phyloP scores from a whole-genome alignment of 2,329 filamentous ascomycete species.

The Apiospora arundinis region DNA sequence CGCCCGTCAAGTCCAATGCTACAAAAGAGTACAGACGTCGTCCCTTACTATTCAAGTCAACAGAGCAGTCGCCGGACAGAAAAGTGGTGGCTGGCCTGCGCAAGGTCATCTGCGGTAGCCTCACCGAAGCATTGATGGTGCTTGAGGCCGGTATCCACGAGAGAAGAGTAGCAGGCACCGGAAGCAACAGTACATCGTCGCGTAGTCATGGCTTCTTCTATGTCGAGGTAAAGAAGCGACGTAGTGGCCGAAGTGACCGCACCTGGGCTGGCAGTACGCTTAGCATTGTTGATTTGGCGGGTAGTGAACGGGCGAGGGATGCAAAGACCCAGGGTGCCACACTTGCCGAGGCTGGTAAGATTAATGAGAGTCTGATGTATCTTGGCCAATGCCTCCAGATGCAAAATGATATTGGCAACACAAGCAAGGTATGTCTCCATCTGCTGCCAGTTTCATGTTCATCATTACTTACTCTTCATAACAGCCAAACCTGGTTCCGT shows the following conservation, averaged over 20 bases:
- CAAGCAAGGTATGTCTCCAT: slow-evolving; percentile 66
- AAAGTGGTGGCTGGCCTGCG: slow-evolving; percentile 92
- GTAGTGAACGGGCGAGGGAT: slow-evolving; percentile 89
- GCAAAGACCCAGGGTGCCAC: slow-evolving; percentile 94
- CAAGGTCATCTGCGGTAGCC: slow-evolving; percentile 84
- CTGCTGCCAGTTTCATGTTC: neutral
- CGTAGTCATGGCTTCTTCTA: slow-evolving; percentile 96
- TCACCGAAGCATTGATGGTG: slow-evolving; percentile 86
- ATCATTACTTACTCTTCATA: neutral
- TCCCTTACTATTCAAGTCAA: slow-evolving; percentile 88
- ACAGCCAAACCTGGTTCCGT: slow-evolving; percentile 76
- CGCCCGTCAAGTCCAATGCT: slow-evolving; percentile 61
- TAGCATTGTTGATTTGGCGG: slow-evolving; percentile 90
- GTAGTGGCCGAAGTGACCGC: slow-evolving; percentile 52
- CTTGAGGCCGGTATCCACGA: slow-evolving; percentile 89
- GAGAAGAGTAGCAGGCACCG: slow-evolving; percentile 85
- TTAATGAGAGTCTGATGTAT: slow-evolving; percentile 98
- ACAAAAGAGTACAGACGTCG: slow-evolving; percentile 78
- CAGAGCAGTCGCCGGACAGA: slow-evolving; percentile 85
- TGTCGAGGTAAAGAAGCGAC: slow-evolving; percentile 88
- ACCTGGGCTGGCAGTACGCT: slow-evolving; percentile 80
- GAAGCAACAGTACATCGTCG: slow-evolving; percentile 90
- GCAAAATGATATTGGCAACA: slow-evolving; percentile 80
- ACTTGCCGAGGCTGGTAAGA: slow-evolving; percentile 94
- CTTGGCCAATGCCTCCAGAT: slow-evolving; percentile 96